Evolutionary conservation across 495 filamentous ascomycete genomes (phyloP).

Genomic region (Aspergillus steynii): DNA sequence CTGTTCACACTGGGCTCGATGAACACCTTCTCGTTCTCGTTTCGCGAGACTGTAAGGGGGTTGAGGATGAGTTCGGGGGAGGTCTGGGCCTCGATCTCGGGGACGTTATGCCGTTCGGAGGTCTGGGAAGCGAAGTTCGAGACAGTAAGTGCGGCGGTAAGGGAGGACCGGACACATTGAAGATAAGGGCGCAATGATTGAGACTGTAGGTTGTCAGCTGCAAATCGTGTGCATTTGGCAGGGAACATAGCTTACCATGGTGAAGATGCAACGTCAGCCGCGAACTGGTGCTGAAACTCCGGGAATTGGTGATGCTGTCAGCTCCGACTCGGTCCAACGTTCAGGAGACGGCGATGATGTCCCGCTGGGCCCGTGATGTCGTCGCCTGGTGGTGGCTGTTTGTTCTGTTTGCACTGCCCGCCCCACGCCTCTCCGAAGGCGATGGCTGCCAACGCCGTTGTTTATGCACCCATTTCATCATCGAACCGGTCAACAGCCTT

Average conservation of each 20-base stretch:
- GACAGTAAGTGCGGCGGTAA: slow-evolving; percentile 91
- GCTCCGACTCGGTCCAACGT: slow-evolving; percentile 11
- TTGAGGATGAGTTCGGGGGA: slow-evolving; percentile 96
- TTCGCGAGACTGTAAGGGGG: slow-evolving; percentile 81
- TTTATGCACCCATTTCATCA: slow-evolving; percentile 28
- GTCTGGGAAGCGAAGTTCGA: slow-evolving; percentile 98
- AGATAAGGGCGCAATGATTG: slow-evolving; percentile 98
- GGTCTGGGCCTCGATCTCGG: slow-evolving; percentile 89
- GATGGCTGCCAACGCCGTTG: slow-evolving; percentile 29
- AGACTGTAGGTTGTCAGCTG: slow-evolving; percentile 57
- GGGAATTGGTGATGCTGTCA: slow-evolving; percentile 7
- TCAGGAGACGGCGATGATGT: slow-evolving; percentile 23
- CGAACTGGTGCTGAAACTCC: background rate
- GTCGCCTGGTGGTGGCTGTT: slow-evolving; percentile 30
- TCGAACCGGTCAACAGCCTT: background rate
- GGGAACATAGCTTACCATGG: slow-evolving; percentile 16
- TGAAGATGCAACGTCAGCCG: slow-evolving; percentile 24
- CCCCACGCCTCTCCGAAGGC: slow-evolving; percentile 36
- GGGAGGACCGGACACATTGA: slow-evolving; percentile 89
- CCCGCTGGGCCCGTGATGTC: slow-evolving; percentile 31
- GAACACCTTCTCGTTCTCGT: slow-evolving; percentile 87
- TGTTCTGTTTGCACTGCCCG: slow-evolving; percentile 36
- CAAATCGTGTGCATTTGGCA: background rate
- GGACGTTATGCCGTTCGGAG: slow-evolving; percentile 95
- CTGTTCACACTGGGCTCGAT: slow-evolving; percentile 97